A percentile compares a stretch with the other conserved stretches of the same genome.
Conservation (phyloP, 768 basidiomycete species). For the Lyophyllum atratum region DNA sequence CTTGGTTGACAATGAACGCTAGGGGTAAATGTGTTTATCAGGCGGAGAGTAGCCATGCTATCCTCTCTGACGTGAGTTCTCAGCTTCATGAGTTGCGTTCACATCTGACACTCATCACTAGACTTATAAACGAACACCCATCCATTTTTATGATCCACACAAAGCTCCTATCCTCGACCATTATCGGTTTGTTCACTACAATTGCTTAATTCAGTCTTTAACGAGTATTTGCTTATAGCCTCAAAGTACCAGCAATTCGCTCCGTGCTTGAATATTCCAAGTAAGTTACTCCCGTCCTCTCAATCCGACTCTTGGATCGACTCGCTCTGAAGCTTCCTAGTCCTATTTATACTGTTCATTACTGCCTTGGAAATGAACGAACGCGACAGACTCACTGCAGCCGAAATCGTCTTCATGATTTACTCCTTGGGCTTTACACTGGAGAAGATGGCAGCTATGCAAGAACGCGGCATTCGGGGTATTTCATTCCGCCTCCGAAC, state of each 20-base stretch:
- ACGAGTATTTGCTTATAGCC: conserved; percentile 37
- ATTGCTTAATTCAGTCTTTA: not conserved
- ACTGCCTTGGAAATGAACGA: conserved; percentile 77
- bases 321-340: conserved; percentile 60
- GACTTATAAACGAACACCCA: conserved; percentile 92
- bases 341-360: conserved; percentile 79
- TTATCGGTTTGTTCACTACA: conserved; percentile 64
- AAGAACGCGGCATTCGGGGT: conserved; percentile 94
- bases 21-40: conserved; percentile 93
- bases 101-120: conserved; percentile 26
- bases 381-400: conserved; percentile 56
- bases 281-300: conserved; percentile 38
- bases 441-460: conserved; percentile 93
- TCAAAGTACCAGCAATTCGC: conserved; percentile 93
- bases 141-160: conserved; percentile 94
- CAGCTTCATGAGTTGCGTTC: not conserved
- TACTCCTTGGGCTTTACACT: conserved; percentile 83
- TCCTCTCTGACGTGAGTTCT: conserved; percentile 79
- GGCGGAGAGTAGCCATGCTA: conserved; percentile 82
- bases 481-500: not conserved
- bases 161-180: conserved; percentile 94
- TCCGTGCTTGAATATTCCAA: conserved; percentile 89
- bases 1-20: conserved; percentile 1
- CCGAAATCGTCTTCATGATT: conserved; percentile 78
- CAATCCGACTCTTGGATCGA: not conserved